Evolutionary conservation across 1,139 yeast species (phyloP).

Genomic region (Geotrichum phurueaensis): DNA sequence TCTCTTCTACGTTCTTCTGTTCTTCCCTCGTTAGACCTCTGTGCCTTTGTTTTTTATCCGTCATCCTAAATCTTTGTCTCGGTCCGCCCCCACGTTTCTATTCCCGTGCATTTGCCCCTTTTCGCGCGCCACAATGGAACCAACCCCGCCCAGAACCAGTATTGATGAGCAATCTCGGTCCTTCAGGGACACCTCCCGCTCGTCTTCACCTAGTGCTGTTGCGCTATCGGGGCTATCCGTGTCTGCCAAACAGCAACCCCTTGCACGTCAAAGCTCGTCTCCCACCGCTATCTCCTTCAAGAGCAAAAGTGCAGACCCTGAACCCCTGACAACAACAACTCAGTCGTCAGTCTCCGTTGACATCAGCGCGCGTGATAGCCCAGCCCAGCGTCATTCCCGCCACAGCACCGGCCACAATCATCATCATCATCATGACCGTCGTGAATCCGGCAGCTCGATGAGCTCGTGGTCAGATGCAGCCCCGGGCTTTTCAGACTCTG

Average conservation of each 20-base stretch:
- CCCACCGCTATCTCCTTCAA: neutral
- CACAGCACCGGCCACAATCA: neutral
- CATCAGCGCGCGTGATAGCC: neutral
- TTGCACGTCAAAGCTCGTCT: neutral
- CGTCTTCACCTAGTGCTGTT: neutral
- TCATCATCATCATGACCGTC: neutral
- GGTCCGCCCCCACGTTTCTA: neutral
- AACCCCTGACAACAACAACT: neutral
- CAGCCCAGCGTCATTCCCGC: neutral
- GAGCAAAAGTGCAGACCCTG: neutral
- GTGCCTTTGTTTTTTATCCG: too few relatives aligned
- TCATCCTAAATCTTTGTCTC: neutral
- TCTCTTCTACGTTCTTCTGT: neutral
- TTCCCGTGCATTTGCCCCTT: neutral
- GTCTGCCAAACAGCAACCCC: neutral
- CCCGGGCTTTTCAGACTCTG: neutral
- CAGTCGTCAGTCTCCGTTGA: neutral
- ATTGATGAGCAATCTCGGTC: neutral
- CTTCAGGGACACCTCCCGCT: neutral
- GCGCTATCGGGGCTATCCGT: neutral
- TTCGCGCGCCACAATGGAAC: neutral
- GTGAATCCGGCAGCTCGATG: neutral
- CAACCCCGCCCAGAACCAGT: neutral
- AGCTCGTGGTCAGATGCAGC: constrained; percentile 5
- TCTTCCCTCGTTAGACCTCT: neutral